Base-by-base conservation (phyloP, 2,329 filamentous ascomycete genomes). In the Cercospora sp. region DNA sequence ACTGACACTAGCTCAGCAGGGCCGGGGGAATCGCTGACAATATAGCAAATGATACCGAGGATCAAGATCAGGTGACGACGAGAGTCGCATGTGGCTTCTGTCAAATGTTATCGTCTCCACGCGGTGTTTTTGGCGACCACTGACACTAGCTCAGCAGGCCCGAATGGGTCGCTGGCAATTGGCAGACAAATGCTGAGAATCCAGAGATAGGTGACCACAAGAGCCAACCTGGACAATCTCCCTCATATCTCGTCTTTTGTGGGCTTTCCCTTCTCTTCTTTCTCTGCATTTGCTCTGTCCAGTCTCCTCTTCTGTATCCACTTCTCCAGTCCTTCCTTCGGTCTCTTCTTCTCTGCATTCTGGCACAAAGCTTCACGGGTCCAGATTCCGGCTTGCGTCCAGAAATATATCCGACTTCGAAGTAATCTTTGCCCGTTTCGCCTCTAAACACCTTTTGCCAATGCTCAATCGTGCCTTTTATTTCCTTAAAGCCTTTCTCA, bases 401-500 rank as follows among this genome's bases (percentile, higher is more conserved):
- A 78, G 88, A 85, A 13, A 98, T 87, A 77, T 85, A 87, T 3
- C 95, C 95, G 4, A 96, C 91, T 80, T 88, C 87, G 70, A 88
- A 87, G 81, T 98, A 98, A 82, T 92, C 93, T 76, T 90, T 87
- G 77, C 88, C 91, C 67, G 81, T 85, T 76, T 82, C 81, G 0
- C 83, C 83, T 10, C 79, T 69, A 70, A 97, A 98, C 82, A 98
- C 93, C 62, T 86, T 84, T 69, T 90, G 88, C 95, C 94, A 98
- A 80, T 94, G 90, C 77, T 86, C 83, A 66, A 99, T 83, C 12
- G 88, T 87, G 24, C 88, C 86, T 68, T 87, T 79, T 2, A 92
- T 90, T 78, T 88, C 86, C 72, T 86, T 81, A 79, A 82, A 83
- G 26, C 94, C 94, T 61, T 85, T 81, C 63, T 85, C 83, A 61